phyloP scores from a whole-genome alignment of 1,284 basidiomycete genomes.

The Ceraceosorus guamensis region DNA sequence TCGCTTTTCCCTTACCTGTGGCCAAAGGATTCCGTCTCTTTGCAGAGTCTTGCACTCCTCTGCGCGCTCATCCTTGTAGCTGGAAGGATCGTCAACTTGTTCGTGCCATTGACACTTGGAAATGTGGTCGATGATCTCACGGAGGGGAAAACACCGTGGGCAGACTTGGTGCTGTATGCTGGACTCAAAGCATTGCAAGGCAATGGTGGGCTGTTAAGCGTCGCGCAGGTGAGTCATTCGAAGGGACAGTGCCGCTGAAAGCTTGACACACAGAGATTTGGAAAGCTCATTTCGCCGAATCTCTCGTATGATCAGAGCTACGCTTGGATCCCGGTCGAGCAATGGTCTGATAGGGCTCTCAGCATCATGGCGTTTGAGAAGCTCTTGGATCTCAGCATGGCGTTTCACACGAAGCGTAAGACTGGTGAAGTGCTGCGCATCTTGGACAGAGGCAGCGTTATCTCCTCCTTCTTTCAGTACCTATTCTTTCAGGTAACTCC shows the following conservation, averaged over 20 bases:
- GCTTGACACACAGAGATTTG: no score
- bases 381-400: slow-evolving; percentile 59
- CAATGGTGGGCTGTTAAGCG: slow-evolving; percentile 43
- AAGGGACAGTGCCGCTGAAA: no score
- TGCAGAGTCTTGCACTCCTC: slow-evolving; percentile 65
- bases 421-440: slow-evolving; percentile 64
- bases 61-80: slow-evolving; percentile 64
- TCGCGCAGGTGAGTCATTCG: slow-evolving; percentile 17
- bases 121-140: slow-evolving; percentile 56
- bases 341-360: slow-evolving; percentile 58
- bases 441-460: slow-evolving; percentile 59
- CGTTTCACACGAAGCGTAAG: slow-evolving; percentile 71
- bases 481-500: slow-evolving; percentile 72
- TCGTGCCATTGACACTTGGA: slow-evolving; percentile 67
- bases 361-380: slow-evolving; percentile 47
- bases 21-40: slow-evolving; percentile 61
- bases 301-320: slow-evolving; percentile 10
- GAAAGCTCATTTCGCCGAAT: no score
- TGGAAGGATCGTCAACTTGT: slow-evolving; percentile 68
- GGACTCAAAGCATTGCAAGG: slow-evolving; percentile 50
- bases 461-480: slow-evolving; percentile 50
- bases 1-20: slow-evolving; percentile 71
- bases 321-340: slow-evolving; percentile 70
- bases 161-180: slow-evolving; percentile 42
- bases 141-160: slow-evolving; percentile 26